Evolutionary conservation across 345 rosid species (phyloP).

Genomic region (Moringa oleifera): DNA sequence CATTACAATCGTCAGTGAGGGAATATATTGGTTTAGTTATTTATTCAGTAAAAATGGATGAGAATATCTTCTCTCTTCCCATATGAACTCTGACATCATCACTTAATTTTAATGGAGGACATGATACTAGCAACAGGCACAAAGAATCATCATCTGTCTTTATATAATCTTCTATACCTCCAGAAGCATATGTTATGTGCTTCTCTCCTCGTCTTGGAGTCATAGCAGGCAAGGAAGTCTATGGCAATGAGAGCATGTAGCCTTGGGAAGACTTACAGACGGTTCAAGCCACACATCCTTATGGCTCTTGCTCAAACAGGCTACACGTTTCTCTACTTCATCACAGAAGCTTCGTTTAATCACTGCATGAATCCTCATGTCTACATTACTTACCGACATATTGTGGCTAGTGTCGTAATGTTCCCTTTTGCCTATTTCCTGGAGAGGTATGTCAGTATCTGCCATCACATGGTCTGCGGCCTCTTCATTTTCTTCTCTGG

Average conservation of each 20-base stretch:
- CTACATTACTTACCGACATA: slow-evolving; percentile 57
- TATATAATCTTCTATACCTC: not conserved
- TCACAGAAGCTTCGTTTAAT: slow-evolving; percentile 63
- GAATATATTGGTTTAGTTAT: too few species aligned
- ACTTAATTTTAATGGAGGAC: too few species aligned
- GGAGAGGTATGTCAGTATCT: slow-evolving; percentile 58
- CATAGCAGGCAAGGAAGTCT: not conserved
- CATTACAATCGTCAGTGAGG: too few species aligned
- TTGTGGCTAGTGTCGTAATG: slow-evolving; percentile 38
- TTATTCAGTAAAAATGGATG: too few species aligned
- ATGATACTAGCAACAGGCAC: too few species aligned
- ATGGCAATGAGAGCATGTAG: slow-evolving; percentile 8
- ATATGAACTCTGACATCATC: too few species aligned
- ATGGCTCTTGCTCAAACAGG: slow-evolving; percentile 46
- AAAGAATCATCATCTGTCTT: too few species aligned
- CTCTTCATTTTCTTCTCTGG: too few species aligned
- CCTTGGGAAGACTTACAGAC: slow-evolving; percentile 2
- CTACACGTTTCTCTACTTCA: slow-evolving; percentile 48
- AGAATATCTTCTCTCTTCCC: too few species aligned
- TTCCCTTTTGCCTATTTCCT: slow-evolving; percentile 55
- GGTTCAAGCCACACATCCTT: slow-evolving; percentile 51
- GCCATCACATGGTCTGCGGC: too few species aligned
- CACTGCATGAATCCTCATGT: slow-evolving; percentile 75
- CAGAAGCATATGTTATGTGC: not conserved
- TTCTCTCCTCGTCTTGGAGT: not conserved